Percentiles rank a stretch among this genome's conserved stretches.
These are phyloP conservation scores for Aquilaria sinensis DNA, from an alignment of 345 rosid species.

Conservation along the genomic window DNA sequence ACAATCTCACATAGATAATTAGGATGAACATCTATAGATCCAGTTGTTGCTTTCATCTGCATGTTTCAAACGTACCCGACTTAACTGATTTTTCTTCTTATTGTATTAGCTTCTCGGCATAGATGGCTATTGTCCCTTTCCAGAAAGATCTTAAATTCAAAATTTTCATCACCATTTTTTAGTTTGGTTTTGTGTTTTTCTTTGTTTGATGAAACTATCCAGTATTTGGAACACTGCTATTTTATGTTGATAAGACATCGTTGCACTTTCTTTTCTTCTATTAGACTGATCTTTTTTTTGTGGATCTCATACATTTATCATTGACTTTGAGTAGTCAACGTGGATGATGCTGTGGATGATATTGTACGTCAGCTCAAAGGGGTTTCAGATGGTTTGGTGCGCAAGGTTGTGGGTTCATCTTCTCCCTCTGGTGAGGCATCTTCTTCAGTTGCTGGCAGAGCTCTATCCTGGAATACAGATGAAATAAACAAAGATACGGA, in stretches of 20 bases:
- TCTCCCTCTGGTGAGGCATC: slow-evolving; percentile 35
- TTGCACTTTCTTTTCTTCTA: no score
- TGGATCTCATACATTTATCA: slow-evolving; percentile 1
- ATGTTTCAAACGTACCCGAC: no score
- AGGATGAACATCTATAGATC: no score
- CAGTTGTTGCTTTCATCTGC: no score
- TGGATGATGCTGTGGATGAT: slow-evolving; percentile 98
- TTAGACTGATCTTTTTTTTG: background rate
- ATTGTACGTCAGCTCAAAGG: slow-evolving; percentile 89
- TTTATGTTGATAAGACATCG: no score
- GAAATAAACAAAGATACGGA: slow-evolving; percentile 43
- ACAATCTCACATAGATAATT: no score
- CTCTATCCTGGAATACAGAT: slow-evolving; percentile 59
- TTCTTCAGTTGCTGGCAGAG: slow-evolving; percentile 26
- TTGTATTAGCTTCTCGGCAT: no score
- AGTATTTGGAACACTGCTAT: background rate
- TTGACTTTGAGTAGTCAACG: slow-evolving; percentile 57
- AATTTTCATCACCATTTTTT: no score
- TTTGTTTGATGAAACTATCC: background rate
- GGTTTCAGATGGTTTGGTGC: slow-evolving; percentile 86
- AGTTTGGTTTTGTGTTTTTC: background rate
- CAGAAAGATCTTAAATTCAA: no score
- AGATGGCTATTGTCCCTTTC: no score
- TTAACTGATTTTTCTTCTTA: no score
- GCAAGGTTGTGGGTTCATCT: slow-evolving; percentile 62